These are phyloP conservation scores for Trichoderma guizhouense DNA, from an alignment of 2,329 filamentous ascomycete species.

Conservation along the genomic window DNA sequence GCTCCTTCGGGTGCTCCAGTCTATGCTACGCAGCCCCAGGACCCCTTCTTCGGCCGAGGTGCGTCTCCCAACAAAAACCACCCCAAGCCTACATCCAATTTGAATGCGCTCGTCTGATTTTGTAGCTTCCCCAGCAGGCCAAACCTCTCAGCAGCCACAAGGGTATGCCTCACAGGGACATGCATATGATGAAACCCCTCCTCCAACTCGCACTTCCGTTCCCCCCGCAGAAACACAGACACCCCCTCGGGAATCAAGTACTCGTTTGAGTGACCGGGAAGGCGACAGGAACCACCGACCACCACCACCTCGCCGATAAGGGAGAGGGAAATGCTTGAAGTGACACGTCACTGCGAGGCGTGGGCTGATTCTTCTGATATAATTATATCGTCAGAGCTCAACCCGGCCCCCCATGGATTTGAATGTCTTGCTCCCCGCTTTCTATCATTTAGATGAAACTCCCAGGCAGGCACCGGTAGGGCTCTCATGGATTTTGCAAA, in stretches of 20 bases:
- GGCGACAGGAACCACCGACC: conserved; percentile 39
- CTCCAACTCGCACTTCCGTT: conserved; percentile 34
- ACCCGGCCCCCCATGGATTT: conserved; percentile 27
- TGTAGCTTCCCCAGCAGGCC: conserved; percentile 53
- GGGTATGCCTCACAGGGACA: conserved; percentile 44
- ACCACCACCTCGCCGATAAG: conserved; percentile 37
- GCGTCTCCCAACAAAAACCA: conserved; percentile 43
- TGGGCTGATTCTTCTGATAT: conserved; percentile 31
- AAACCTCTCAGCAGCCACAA: conserved; percentile 32
- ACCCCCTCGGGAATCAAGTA: conserved; percentile 35
- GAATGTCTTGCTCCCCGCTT: conserved; percentile 21
- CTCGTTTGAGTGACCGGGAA: conserved; percentile 43
- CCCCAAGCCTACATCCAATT: conserved; percentile 13
- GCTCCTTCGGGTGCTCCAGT: conserved; percentile 32
- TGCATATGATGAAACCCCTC: conserved; percentile 51
- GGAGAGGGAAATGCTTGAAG: conserved; percentile 9
- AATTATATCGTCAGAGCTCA: conserved; percentile 28
- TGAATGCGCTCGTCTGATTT: conserved; percentile 39
- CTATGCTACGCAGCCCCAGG: conserved; percentile 44
- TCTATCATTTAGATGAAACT: background rate
- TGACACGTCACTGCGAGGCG: conserved; percentile 22
- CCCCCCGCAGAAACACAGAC: conserved; percentile 40
- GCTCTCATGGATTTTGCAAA: conserved; percentile 9
- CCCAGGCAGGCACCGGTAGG: conserved; percentile 21
- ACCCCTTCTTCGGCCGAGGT: conserved; percentile 59